These are phyloP conservation scores for Cytospora paraplurivora DNA, from an alignment of 2,329 filamentous ascomycete species.

Conservation along the genomic window DNA sequence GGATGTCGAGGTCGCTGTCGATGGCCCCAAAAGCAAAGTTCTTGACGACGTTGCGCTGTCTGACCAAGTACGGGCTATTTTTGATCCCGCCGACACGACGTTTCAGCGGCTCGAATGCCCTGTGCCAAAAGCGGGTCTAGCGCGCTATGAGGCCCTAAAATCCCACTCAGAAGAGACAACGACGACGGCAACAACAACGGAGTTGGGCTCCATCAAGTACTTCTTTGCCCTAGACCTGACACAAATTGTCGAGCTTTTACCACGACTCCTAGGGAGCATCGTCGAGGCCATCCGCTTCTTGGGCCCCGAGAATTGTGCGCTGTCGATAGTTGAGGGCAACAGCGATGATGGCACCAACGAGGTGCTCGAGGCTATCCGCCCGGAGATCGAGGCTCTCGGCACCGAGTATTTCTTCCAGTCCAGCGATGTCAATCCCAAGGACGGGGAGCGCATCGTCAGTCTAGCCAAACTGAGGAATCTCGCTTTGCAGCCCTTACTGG, in stretches of 20 bases:
- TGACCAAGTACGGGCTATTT: constrained; percentile 13
- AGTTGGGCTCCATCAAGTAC: constrained; percentile 35
- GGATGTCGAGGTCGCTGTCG: not conserved
- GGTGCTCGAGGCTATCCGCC: constrained; percentile 46
- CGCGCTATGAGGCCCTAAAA: constrained; percentile 20
- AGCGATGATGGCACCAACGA: constrained; percentile 52
- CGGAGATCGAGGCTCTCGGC: constrained; percentile 43
- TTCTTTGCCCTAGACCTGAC: constrained; percentile 55
- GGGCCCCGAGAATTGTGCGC: constrained; percentile 44
- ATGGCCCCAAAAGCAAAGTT: not conserved
- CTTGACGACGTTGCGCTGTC: constrained; percentile 1
- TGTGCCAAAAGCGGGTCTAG: constrained; percentile 11
- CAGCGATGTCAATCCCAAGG: constrained; percentile 47
- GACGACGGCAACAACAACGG: not conserved
- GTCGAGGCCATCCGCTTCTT: constrained; percentile 47
- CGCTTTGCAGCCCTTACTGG: constrained; percentile 50
- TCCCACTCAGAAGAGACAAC: not conserved
- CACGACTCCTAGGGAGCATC: constrained; percentile 48
- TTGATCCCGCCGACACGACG: constrained; percentile 18
- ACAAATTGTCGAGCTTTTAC: constrained; percentile 46
- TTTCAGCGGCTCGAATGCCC: constrained; percentile 23
- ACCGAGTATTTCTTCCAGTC: constrained; percentile 45
- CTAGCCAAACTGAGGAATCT: constrained; percentile 56
- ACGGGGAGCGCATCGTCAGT: constrained; percentile 47
- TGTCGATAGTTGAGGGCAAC: constrained; percentile 49